phyloP scores from a whole-genome alignment of 2,329 filamentous ascomycete species.

The Raffaelea deltoideospora region DNA sequence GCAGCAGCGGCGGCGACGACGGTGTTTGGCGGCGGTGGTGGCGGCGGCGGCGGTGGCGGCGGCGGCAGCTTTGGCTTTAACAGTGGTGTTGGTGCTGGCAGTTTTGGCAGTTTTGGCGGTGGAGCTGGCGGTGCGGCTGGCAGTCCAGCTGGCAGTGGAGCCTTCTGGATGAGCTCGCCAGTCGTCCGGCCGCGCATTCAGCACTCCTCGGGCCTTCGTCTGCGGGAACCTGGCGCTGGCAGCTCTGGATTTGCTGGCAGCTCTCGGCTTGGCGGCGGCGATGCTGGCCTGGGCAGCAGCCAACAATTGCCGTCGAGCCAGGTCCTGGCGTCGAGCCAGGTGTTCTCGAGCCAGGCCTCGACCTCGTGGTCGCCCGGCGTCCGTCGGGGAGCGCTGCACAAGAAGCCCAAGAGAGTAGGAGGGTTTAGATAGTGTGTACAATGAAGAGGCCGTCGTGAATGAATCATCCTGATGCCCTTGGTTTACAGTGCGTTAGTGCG shows the following conservation, averaged over 20 bases:
- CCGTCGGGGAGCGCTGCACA: no score
- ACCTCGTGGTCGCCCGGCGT: constrained; percentile 17
- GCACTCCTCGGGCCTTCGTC: constrained; percentile 8
- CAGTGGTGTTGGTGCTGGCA: no score
- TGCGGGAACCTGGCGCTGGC: no score
- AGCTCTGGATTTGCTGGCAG: no score
- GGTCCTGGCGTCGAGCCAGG: constrained; percentile 17
- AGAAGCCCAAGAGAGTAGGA: background rate
- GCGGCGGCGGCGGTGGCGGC: background rate
- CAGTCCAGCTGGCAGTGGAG: no score
- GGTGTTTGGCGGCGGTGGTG: no score
- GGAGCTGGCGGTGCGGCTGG: no score
- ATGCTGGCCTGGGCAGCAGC: no score
- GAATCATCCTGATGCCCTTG: no score
- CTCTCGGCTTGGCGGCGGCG: no score
- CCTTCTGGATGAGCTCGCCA: background rate
- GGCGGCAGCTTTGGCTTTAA: background rate
- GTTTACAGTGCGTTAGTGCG: no score
- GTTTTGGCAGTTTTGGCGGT: background rate
- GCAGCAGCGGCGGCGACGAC: background rate
- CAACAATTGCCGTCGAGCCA: background rate
- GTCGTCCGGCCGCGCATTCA: background rate
- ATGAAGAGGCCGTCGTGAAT: no score
- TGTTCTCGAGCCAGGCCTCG: constrained; percentile 6
- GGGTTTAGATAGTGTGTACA: background rate